These are phyloP conservation scores for Sporothrix variecibatus DNA, from an alignment of 2,329 filamentous ascomycete species.

Conservation along the genomic window DNA sequence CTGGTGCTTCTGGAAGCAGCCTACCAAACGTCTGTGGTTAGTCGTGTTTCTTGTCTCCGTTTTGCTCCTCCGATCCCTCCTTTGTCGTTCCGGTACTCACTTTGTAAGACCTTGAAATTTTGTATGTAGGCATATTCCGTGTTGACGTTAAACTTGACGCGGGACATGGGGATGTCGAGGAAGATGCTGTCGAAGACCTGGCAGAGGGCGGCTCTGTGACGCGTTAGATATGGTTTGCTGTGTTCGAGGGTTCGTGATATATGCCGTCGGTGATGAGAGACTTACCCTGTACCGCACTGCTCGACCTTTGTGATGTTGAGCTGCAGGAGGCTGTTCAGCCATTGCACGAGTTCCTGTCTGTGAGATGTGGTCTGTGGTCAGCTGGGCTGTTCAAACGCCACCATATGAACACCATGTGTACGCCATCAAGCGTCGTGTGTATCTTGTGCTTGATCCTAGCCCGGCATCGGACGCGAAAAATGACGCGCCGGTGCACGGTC, in stretches of 20 bases:
- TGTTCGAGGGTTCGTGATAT: neutral
- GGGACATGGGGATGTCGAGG: constrained; percentile 88
- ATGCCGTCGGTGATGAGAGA: neutral
- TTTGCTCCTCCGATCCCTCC: neutral
- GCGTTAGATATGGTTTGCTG: constrained; percentile 35
- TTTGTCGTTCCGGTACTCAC: constrained; percentile 54
- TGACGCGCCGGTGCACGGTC: neutral
- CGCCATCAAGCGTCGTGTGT: neutral
- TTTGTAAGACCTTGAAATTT: constrained; percentile 98
- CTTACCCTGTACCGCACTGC: constrained; percentile 43
- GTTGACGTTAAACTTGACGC: constrained; percentile 98
- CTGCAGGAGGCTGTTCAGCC: constrained; percentile 96
- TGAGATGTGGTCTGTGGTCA: constrained; percentile 5
- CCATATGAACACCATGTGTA: neutral
- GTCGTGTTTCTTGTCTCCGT: neutral
- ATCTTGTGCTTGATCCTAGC: neutral
- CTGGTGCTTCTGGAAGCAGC: constrained; percentile 79
- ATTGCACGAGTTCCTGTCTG: constrained; percentile 94
- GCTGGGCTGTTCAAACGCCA: neutral
- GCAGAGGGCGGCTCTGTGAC: constrained; percentile 81
- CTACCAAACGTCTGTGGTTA: constrained; percentile 54
- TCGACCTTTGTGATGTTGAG: constrained; percentile 98
- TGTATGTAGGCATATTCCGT: constrained; percentile 96
- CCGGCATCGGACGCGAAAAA: neutral
- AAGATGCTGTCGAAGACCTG: constrained; percentile 99